phyloP scores from a whole-genome alignment of 2,329 filamentous ascomycete species.

The Celoporthe dispersa region DNA sequence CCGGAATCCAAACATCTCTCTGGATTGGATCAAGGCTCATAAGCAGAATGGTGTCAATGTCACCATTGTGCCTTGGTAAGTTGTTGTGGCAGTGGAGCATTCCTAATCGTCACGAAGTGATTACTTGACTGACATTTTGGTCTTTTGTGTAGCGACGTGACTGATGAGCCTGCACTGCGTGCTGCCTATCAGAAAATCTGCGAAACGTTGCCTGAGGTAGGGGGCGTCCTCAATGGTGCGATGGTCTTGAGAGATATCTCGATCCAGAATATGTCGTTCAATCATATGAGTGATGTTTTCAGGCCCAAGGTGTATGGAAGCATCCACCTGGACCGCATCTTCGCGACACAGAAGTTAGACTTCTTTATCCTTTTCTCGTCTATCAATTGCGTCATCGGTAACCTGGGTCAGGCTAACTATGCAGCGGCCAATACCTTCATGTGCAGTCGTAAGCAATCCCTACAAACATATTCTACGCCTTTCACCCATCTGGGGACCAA shows the following conservation, averaged over 20 bases:
- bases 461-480: too few species aligned
- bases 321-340: conserved; percentile 35
- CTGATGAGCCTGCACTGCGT: conserved; percentile 24
- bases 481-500: too few species aligned
- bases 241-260: conserved; percentile 35
- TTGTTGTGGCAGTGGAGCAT: neutral
- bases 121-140: neutral
- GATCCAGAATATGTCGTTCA: conserved; percentile 33
- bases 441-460: conserved; percentile 7
- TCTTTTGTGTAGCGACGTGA: conserved; percentile 22
- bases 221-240: conserved; percentile 33
- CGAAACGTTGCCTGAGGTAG: conserved; percentile 30
- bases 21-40: conserved; percentile 32
- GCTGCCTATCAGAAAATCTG: conserved; percentile 22
- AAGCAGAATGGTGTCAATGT: conserved; percentile 2
- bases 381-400: conserved; percentile 48
- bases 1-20: conserved; percentile 41
- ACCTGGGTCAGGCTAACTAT: conserved; percentile 50
- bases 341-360: conserved; percentile 34
- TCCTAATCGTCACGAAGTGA: too few species aligned
- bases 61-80: conserved; percentile 7
- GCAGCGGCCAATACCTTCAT: conserved; percentile 43
- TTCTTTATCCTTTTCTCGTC: conserved; percentile 50
- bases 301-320: conserved; percentile 35
- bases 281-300: conserved; percentile 30